Evolutionary conservation across 2,329 filamentous ascomycete genomes (phyloP), one percentile per base, ranked within the genome.

Genomic region (Sclerotinia minor): DNA sequence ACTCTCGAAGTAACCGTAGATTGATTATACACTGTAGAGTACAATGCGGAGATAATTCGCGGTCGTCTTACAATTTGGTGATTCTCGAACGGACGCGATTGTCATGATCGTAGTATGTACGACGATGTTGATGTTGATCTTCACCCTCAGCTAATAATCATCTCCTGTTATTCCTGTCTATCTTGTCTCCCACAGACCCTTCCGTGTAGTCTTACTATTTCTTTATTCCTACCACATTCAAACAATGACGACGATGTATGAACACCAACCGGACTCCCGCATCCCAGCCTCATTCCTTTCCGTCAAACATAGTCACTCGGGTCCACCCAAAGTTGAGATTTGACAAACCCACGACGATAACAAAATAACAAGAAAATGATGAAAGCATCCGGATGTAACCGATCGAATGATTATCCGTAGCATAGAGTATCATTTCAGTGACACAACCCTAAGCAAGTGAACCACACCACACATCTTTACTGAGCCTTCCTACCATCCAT

Each of bases 321-420:
- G 59, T 63, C 59, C 59, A 50, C 29, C 59, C 59, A 26, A 61
- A 61, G 7, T 50, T 61, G 59, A 61, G 59, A 60, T 49, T 24
- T 60, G 58, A 60, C 58, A 35, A 35, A 35, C 44, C 58, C n/a
- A 35, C 44, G 41, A 61, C 44, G 45, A 61, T 38, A 61, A 61
- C 44, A 35, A 21, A 61, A 50, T 50, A 21, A 21, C 49, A 5
- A 47, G 5, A 47, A 21, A 26, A 5, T 50, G 45, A 49, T n/a
- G 24, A 32, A 32, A 26, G 59, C 32, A 50, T n/a, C 59, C 32
- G 59, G 15, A 63, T 63, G 59, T 63, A 50, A 61, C 47, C 17
- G 32, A 50, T 41, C n/a, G 45, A 63, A 63, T 63, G 32, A 41
- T 44, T 63, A 50, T 50, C 32, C 45, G 50, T 63, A 50, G 32